phyloP scores from a whole-genome alignment of 192 early-diverging fungal genomes.

The Coemansia sp. region DNA sequence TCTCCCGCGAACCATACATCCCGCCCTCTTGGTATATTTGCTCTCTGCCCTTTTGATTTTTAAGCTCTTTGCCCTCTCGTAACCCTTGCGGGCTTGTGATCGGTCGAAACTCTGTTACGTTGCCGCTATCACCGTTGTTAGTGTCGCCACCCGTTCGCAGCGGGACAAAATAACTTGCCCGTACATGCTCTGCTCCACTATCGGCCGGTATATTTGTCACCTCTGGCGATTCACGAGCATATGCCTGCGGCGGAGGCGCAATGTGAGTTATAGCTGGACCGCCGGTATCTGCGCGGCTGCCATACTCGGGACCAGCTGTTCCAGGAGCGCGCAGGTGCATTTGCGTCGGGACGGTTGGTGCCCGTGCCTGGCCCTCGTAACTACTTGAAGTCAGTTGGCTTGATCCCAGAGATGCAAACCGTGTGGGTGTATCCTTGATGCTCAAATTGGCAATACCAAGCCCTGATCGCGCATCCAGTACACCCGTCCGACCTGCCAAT shows the following conservation, averaged over 20 bases:
- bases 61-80: background rate
- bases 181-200: background rate
- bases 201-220: background rate
- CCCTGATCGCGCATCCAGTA: slow-evolving; percentile 9
- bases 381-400: background rate
- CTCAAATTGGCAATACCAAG: slow-evolving; percentile 24
- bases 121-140: background rate
- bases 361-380: background rate
- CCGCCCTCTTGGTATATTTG: background rate
- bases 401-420: slow-evolving; percentile 16
- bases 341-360: slow-evolving; percentile 4
- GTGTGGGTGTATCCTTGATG: slow-evolving; percentile 5
- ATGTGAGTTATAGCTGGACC: background rate
- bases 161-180: slow-evolving; percentile 15
- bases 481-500: background rate
- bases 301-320: background rate
- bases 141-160: background rate
- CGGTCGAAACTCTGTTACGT: background rate
- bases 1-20: background rate
- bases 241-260: background rate
- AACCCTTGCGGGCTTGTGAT: background rate
- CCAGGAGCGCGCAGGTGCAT: background rate
- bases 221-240: background rate
- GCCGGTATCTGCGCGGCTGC: background rate
- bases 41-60: too few relatives aligned